These are phyloP conservation scores for Neurospora sp. DNA, from an alignment of 495 filamentous ascomycete species.

Conservation along the genomic window DNA sequence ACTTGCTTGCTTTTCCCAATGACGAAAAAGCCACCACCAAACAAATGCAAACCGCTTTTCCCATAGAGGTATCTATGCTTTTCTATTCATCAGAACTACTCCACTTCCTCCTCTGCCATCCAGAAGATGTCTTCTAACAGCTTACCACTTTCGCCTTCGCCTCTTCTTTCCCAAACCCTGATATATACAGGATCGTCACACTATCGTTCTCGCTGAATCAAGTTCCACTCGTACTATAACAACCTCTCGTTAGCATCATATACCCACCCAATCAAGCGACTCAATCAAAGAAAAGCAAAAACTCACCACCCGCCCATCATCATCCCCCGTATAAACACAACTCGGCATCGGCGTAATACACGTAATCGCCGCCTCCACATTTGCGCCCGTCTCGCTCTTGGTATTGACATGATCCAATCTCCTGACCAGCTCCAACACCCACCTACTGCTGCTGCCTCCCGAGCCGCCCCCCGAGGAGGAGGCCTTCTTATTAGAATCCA, in stretches of 20 bases:
- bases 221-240: conserved; percentile 76
- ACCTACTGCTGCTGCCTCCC: conserved; percentile 13
- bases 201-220: conserved; percentile 56
- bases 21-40: neutral
- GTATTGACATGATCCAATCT: conserved; percentile 75
- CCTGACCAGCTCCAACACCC: conserved; percentile 51
- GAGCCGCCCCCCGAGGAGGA: too few species aligned
- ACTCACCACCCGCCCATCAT: conserved; percentile 67
- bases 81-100: neutral
- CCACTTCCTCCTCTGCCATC: neutral
- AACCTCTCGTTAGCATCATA: conserved; percentile 14
- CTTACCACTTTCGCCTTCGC: neutral
- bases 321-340: conserved; percentile 87
- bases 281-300: neutral
- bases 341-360: conserved; percentile 76
- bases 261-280: neutral
- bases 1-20: neutral
- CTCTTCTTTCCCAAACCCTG: neutral
- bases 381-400: conserved; percentile 59
- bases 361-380: conserved; percentile 74
- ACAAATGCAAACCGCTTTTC: neutral
- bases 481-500: conserved; percentile 9
- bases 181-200: conserved; percentile 2
- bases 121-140: neutral
- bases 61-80: neutral